Evolutionary conservation across 2,329 filamentous ascomycete species (phyloP).

Genomic region (Beauveria medogensis): DNA sequence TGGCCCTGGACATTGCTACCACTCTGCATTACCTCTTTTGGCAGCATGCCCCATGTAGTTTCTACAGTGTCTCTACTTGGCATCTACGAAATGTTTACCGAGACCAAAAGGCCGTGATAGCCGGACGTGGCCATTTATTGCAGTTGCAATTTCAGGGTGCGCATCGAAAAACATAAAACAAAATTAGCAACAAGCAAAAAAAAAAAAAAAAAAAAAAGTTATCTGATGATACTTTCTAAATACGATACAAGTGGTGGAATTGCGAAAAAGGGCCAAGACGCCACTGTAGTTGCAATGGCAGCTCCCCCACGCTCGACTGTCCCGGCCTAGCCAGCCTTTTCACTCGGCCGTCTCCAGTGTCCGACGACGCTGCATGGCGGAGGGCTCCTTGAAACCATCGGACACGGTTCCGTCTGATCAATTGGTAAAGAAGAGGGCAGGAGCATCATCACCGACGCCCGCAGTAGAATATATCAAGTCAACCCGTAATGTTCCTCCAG

Average conservation of each 20-base stretch:
- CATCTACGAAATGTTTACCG: neutral
- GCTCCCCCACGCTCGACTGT: neutral
- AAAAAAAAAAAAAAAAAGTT: too few species aligned
- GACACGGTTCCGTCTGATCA: neutral
- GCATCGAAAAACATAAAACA: too few species aligned
- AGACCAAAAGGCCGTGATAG: too few species aligned
- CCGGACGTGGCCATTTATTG: too few species aligned
- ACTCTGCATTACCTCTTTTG: neutral
- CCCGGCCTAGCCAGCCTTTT: neutral
- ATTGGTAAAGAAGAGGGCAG: neutral
- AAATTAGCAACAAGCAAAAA: too few species aligned
- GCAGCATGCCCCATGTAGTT: neutral
- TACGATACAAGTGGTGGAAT: too few species aligned
- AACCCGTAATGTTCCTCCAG: too few species aligned
- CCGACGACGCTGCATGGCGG: neutral
- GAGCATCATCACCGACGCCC: neutral
- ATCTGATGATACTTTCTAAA: too few species aligned
- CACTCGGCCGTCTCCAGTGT: constrained; percentile 7
- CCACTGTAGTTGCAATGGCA: neutral
- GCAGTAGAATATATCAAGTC: neutral
- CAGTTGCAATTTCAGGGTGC: too few species aligned
- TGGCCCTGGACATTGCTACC: constrained; percentile 4
- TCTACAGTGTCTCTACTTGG: constrained; percentile 6
- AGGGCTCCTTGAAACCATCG: neutral
- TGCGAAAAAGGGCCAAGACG: neutral